A percentile compares a stretch with the other conserved stretches of the same genome.
Conservation (phyloP, 148 eudicot genomes). For the Cornus suecica region DNA sequence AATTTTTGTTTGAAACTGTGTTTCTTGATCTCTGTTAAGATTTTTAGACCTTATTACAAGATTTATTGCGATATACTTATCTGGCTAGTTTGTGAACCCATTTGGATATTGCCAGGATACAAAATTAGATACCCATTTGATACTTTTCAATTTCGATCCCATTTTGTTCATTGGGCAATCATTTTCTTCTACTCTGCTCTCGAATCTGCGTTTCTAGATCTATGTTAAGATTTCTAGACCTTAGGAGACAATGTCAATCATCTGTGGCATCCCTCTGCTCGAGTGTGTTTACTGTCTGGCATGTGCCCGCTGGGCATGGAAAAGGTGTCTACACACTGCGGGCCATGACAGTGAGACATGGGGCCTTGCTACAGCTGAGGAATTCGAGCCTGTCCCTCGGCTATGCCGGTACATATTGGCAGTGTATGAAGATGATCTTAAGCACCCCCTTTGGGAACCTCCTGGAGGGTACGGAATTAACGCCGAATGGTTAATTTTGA, state of each 20-base stretch:
- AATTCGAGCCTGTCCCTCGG: conserved; percentile 89
- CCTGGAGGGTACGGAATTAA: conserved; percentile 80
- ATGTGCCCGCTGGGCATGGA: conserved; percentile 96
- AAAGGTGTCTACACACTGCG: conserved; percentile 70
- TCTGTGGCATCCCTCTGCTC: conserved; percentile 75
- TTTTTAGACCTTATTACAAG: conserved; percentile 13
- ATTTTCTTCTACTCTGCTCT: too few relatives aligned
- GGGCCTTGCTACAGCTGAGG: conserved; percentile 79
- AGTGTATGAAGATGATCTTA: conserved; percentile 83
- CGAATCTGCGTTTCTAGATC: not conserved
- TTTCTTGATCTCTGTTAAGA: conserved; percentile 18
- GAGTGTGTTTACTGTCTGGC: conserved; percentile 93
- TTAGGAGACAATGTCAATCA: conserved; percentile 58
- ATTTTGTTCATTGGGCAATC: not conserved
- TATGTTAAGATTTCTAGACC: conserved; percentile 20
- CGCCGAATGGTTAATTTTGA: conserved; percentile 49
- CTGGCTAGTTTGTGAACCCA: too few relatives aligned
- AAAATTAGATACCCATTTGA: not conserved
- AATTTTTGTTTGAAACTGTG: too few relatives aligned
- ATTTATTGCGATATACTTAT: not conserved
- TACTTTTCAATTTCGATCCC: not conserved
- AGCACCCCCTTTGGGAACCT: conserved; percentile 72
- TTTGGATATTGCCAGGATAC: too few relatives aligned
- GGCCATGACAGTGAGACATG: conserved; percentile 91
- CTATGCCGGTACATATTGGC: conserved; percentile 75